These are phyloP conservation scores for Metarhizium rileyi DNA, from an alignment of 2,329 filamentous ascomycete genomes.

Conservation along the genomic window DNA sequence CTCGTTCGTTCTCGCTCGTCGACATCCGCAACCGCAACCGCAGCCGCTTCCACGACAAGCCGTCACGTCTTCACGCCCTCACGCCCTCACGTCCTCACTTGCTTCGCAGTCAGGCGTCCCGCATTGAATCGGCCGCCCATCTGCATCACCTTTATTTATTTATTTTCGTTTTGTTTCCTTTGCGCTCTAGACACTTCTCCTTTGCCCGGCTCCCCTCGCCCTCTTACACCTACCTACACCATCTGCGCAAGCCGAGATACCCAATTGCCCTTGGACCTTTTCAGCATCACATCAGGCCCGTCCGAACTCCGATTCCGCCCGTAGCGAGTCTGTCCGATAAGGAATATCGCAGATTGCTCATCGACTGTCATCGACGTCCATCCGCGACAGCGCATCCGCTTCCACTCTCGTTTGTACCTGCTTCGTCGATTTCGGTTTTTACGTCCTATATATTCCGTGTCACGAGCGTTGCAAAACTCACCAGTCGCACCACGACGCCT, in stretches of 20 bases:
- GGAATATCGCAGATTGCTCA: neutral
- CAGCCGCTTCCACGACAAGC: neutral
- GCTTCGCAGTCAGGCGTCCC: neutral
- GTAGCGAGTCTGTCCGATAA: neutral
- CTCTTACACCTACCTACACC: neutral
- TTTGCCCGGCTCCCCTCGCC: neutral
- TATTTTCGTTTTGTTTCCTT: neutral
- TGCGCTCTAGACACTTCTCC: neutral
- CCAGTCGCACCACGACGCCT: neutral
- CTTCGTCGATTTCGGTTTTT: neutral
- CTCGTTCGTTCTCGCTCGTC: constrained; percentile 1
- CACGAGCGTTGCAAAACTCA: neutral
- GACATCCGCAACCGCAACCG: neutral
- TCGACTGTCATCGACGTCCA: neutral
- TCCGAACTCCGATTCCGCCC: neutral
- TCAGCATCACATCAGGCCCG: neutral
- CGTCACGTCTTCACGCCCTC: neutral
- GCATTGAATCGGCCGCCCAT: neutral
- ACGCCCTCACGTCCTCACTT: neutral
- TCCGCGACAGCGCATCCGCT: neutral
- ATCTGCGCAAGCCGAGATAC: neutral
- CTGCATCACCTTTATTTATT: neutral
- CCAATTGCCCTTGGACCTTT: neutral
- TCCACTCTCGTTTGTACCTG: neutral
- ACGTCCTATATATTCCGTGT: neutral